Percentiles rank a stretch among this genome's conserved stretches.
Conservation (phyloP, 108 stramenopile genomes). For the Mediolabrus comicus region DNA sequence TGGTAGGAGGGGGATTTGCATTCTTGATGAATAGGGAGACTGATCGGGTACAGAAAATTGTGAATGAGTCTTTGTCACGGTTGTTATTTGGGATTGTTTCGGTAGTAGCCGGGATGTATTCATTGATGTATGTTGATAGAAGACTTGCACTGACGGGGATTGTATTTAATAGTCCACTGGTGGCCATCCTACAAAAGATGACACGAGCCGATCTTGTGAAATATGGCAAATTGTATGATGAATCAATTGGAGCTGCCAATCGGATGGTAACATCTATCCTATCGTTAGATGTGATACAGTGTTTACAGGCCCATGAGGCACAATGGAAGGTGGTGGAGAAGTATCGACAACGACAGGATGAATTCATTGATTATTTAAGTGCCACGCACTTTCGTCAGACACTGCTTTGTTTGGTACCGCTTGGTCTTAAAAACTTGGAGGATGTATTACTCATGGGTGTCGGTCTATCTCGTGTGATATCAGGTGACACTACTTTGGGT, state of each 20-base stretch:
- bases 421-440: constrained; percentile 8
- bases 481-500: constrained; percentile 16
- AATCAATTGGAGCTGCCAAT: constrained; percentile 3
- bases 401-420: constrained; percentile 12
- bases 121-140: not conserved
- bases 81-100: constrained; percentile 4
- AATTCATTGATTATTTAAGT: constrained; percentile 16
- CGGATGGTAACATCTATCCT: constrained; percentile 3
- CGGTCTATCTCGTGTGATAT: constrained; percentile 9
- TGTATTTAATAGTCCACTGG: constrained; percentile 8
- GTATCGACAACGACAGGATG: constrained; percentile 4
- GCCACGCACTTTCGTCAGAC: constrained; percentile 23
- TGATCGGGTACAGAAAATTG: constrained; percentile 9
- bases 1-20: constrained; percentile 6
- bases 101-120: not conserved
- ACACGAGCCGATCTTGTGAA: constrained; percentile 12
- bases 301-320: not conserved
- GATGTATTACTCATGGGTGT: constrained; percentile 16
- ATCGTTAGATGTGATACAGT: not conserved
- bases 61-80: not conserved
- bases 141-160: constrained; percentile 8
- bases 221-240: constrained; percentile 21
- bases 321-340: not conserved
- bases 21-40: constrained; percentile 19
- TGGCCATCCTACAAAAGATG: constrained; percentile 2